Percentiles rank a stretch among this genome's conserved stretches.
These are phyloP conservation scores for Cladophialophora bantiana DNA, from an alignment of 2,329 filamentous ascomycete genomes.

Conservation along the genomic window DNA sequence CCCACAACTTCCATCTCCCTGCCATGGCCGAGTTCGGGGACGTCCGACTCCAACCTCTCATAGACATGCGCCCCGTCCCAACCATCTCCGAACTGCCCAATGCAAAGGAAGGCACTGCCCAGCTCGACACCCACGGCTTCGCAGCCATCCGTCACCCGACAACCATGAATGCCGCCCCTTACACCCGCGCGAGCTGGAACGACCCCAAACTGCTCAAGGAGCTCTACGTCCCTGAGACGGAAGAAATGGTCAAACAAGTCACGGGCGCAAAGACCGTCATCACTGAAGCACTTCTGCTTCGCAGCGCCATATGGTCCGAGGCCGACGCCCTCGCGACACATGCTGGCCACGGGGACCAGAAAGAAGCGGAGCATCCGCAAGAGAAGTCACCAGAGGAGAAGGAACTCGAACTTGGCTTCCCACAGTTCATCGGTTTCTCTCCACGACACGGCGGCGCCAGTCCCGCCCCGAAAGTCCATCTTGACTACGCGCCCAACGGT, in stretches of 20 bases:
- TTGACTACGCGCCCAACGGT: slow-evolving; percentile 43
- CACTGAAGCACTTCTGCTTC: slow-evolving; percentile 40
- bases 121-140: slow-evolving; percentile 34
- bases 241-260: slow-evolving; percentile 41
- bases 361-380: slow-evolving; percentile 5
- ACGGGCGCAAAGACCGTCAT: slow-evolving; percentile 43
- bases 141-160: slow-evolving; percentile 35
- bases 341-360: slow-evolving; percentile 31
- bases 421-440: slow-evolving; percentile 42
- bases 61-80: slow-evolving; percentile 37
- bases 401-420: slow-evolving; percentile 35
- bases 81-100: slow-evolving; percentile 25
- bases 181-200: slow-evolving; percentile 38
- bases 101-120: slow-evolving; percentile 27
- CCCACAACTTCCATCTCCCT: slow-evolving; percentile 38
- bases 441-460: slow-evolving; percentile 34
- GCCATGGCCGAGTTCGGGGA: slow-evolving; percentile 37
- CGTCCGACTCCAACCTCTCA: slow-evolving; percentile 33
- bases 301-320: slow-evolving; percentile 40
- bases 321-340: slow-evolving; percentile 39
- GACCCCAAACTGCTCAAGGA: slow-evolving; percentile 38
- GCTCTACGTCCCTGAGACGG: slow-evolving; percentile 41
- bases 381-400: slow-evolving; percentile 31
- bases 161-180: slow-evolving; percentile 39
- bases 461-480: slow-evolving; percentile 44